phyloP scores from a whole-genome alignment of 306 rosid genomes.

The Dryas drummondii region DNA sequence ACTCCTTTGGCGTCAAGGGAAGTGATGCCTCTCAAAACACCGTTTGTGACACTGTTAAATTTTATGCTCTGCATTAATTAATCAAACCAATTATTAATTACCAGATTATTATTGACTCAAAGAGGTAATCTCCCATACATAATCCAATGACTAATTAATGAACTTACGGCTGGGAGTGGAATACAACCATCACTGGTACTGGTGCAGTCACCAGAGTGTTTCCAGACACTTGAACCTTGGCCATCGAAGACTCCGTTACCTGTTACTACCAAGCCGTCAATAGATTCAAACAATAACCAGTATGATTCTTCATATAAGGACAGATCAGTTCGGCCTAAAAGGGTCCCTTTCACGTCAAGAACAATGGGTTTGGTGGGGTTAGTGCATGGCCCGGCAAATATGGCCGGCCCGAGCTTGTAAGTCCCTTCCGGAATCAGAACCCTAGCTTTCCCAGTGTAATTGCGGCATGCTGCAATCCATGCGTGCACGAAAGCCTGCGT shows the following conservation, averaged over 20 bases:
- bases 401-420: constrained; percentile 43
- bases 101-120: too few relatives aligned
- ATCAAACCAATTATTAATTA: not conserved
- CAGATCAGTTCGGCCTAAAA: constrained; percentile 53
- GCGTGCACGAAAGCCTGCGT: constrained; percentile 62
- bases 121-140: too few relatives aligned
- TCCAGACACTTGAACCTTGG: constrained; percentile 56
- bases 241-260: constrained; percentile 79
- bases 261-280: constrained; percentile 46
- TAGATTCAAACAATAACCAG: constrained; percentile 59
- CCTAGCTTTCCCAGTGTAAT: constrained; percentile 34
- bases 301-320: constrained; percentile 30
- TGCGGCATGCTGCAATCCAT: constrained; percentile 61
- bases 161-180: constrained; percentile 64
- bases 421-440: constrained; percentile 54
- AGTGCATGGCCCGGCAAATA: constrained; percentile 67
- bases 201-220: constrained; percentile 36
- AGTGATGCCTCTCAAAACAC: constrained; percentile 34
- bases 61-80: constrained; percentile 34
- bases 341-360: constrained; percentile 52
- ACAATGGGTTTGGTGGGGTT: constrained; percentile 33
- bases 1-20: constrained; percentile 46
- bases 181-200: constrained; percentile 22
- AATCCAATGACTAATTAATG: too few relatives aligned
- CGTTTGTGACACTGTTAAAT: constrained; percentile 27